These are phyloP conservation scores for Paracamarosporium sp. DNA, from an alignment of 2,329 filamentous ascomycete species.

Conservation along the genomic window DNA sequence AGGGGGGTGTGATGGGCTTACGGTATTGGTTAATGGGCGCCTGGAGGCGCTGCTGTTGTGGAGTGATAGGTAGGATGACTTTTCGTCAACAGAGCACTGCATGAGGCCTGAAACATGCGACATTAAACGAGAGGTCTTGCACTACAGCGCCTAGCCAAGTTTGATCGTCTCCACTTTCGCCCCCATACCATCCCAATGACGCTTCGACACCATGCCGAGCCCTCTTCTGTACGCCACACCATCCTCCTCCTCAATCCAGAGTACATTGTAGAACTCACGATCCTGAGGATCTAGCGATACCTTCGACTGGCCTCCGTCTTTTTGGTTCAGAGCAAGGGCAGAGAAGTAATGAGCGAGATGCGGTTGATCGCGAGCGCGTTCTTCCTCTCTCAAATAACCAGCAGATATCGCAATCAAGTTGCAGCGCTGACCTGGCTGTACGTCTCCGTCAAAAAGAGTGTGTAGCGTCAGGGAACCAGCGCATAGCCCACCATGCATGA, in stretches of 20 bases:
- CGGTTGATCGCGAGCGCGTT: not conserved
- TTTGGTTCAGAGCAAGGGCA: not conserved
- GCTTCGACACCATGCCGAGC: slow-evolving; percentile 1
- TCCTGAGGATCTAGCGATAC: not conserved
- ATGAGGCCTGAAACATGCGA: too few relatives aligned
- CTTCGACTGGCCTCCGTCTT: not conserved
- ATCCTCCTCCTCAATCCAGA: slow-evolving; percentile 1
- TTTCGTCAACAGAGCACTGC: too few relatives aligned
- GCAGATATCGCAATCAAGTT: not conserved
- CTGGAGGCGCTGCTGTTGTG: too few relatives aligned
- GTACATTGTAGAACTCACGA: slow-evolving; percentile 2
- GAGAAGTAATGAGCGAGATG: not conserved
- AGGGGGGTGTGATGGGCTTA: too few relatives aligned
- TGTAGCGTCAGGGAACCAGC: not conserved
- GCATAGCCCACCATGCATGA: not conserved
- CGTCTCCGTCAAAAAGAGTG: not conserved
- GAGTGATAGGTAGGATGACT: too few relatives aligned
- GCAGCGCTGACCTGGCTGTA: not conserved
- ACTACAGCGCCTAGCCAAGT: not conserved
- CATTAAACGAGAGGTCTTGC: too few relatives aligned
- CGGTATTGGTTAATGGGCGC: too few relatives aligned
- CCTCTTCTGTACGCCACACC: slow-evolving; percentile 3
- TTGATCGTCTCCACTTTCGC: not conserved
- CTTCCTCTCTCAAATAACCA: not conserved
- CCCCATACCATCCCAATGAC: not conserved